These are phyloP conservation scores for Eremochloa ophiuroides DNA, from an alignment of 176 grass and related monocot species.

Conservation along the genomic window DNA sequence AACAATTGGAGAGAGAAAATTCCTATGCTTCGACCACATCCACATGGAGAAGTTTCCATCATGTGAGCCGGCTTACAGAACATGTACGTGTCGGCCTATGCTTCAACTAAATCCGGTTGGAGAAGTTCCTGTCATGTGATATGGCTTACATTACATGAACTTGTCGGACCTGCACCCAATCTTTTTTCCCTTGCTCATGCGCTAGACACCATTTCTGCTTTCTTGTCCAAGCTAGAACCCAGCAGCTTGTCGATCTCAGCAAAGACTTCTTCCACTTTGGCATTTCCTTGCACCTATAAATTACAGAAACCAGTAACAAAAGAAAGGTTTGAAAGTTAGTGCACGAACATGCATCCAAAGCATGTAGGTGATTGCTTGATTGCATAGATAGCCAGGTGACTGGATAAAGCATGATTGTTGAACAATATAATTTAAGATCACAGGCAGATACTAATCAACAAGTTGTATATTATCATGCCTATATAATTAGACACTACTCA, in stretches of 20 bases:
- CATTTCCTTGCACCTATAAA: conserved; percentile 66
- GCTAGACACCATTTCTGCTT: conserved; percentile 31
- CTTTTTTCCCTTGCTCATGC: not conserved
- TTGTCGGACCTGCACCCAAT: not conserved
- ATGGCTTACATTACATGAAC: not conserved
- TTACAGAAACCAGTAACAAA: not conserved
- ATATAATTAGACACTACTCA: not conserved
- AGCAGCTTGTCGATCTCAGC: conserved; percentile 62
- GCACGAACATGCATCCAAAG: not conserved
- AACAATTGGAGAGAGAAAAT: not conserved
- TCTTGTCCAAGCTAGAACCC: conserved; percentile 48
- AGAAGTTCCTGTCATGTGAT: not conserved
- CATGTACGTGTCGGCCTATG: not conserved
- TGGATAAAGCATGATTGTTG: not conserved
- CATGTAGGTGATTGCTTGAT: not conserved
- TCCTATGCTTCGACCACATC: not conserved
- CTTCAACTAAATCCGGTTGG: not conserved
- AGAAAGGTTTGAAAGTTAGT: not conserved
- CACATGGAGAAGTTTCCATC: not conserved
- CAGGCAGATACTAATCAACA: not conserved
- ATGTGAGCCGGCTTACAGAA: not conserved
- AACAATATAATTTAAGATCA: not conserved
- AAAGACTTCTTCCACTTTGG: conserved; percentile 58
- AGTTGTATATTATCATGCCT: not conserved
- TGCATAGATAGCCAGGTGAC: not conserved